These are phyloP conservation scores for Fulvia fulva DNA, from an alignment of 2,329 filamentous ascomycete genomes.

Conservation along the genomic window DNA sequence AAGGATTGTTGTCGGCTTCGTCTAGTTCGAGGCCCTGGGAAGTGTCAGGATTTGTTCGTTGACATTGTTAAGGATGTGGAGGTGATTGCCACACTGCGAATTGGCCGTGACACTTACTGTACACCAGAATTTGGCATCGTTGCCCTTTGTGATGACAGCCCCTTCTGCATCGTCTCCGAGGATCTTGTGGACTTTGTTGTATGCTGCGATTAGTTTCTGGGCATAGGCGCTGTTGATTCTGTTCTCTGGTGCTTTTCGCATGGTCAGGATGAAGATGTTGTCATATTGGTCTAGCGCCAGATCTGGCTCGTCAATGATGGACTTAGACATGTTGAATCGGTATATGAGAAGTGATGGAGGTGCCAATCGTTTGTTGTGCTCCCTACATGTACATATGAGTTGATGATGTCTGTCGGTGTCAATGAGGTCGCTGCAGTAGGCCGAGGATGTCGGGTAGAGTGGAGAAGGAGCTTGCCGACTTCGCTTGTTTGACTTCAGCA, in stretches of 20 bases:
- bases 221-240: constrained; percentile 48
- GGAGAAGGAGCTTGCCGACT: background rate
- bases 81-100: background rate
- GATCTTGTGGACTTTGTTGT: constrained; percentile 45
- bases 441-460: background rate
- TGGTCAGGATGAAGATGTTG: constrained; percentile 51
- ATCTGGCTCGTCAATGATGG: constrained; percentile 38
- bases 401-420: background rate
- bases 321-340: constrained; percentile 12
- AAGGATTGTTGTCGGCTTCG: constrained; percentile 33
- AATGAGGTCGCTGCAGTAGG: constrained; percentile 1
- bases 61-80: background rate
- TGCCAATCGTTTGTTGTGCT: background rate
- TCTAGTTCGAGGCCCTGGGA: constrained; percentile 34
- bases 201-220: constrained; percentile 51
- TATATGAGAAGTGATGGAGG: background rate
- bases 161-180: constrained; percentile 48
- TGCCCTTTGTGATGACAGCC: constrained; percentile 51
- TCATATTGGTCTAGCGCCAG: constrained; percentile 44
- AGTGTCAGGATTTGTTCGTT: background rate
- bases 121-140: constrained; percentile 51
- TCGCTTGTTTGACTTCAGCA: background rate
- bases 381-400: background rate
- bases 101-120: constrained; percentile 32
- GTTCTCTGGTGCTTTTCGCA: constrained; percentile 54